Evolutionary conservation across 257 asterid genomes (phyloP).

Genomic region (Gardenia jasminoides): DNA sequence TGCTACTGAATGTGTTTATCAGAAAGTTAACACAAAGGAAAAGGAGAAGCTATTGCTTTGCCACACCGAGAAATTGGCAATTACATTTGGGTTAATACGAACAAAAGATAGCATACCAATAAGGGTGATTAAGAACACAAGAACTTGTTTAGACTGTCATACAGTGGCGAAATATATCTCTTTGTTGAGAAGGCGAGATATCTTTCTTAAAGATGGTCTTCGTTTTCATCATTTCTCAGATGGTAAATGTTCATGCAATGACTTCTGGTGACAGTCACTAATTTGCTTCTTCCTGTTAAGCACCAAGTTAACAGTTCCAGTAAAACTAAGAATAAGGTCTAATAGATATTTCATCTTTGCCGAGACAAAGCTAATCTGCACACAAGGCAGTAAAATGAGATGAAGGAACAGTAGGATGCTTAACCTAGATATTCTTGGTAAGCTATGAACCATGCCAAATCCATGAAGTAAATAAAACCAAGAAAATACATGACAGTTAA

Average conservation of each 20-base stretch:
- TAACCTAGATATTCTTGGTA: not conserved
- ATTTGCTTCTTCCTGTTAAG: not conserved
- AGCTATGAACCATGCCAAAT: not conserved
- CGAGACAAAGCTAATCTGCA: not conserved
- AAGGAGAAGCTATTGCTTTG: conserved; percentile 53
- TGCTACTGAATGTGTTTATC: conserved; percentile 49
- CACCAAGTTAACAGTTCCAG: not conserved
- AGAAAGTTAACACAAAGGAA: conserved; percentile 37
- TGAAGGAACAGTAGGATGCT: not conserved
- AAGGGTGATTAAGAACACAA: conserved; percentile 57
- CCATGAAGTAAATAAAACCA: not conserved
- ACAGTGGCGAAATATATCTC: conserved; percentile 51
- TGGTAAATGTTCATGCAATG: conserved; percentile 63
- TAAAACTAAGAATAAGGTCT: not conserved
- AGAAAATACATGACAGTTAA: not conserved
- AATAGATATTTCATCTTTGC: not conserved
- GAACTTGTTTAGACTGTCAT: conserved; percentile 61
- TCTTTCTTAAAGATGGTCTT: conserved; percentile 54
- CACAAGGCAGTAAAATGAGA: not conserved
- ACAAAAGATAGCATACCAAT: conserved; percentile 26
- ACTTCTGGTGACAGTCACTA: conserved; percentile 33
- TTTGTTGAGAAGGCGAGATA: conserved; percentile 43
- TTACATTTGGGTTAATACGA: conserved; percentile 54
- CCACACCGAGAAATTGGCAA: conserved; percentile 63
- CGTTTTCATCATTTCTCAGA: conserved; percentile 56